phyloP scores from a whole-genome alignment of 176 grass and related monocot species.

The Alopecurus myosuroides region DNA sequence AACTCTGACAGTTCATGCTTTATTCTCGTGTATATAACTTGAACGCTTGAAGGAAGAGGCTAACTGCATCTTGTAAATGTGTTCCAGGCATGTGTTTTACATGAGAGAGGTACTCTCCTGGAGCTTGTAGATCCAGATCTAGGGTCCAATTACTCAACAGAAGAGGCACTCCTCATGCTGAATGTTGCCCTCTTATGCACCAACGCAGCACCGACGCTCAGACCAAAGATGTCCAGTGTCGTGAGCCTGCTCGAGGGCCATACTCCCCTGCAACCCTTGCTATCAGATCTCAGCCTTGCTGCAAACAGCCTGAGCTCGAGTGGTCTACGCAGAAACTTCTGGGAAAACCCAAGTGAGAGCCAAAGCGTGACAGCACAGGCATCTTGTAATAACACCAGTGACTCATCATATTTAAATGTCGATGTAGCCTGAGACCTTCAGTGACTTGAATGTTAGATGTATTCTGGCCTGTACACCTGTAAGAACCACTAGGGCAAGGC shows the following conservation, averaged over 20 bases:
- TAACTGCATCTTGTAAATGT: constrained; percentile 18
- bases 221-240: constrained; percentile 78
- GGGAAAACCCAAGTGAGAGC: constrained; percentile 53
- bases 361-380: constrained; percentile 40
- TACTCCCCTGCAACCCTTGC: constrained; percentile 48
- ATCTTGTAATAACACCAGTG: constrained; percentile 22
- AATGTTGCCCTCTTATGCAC: constrained; percentile 79
- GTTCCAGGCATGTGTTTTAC: constrained; percentile 76
- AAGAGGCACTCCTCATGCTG: constrained; percentile 72
- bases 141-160: constrained; percentile 59
- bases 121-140: constrained; percentile 82
- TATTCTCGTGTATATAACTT: constrained; percentile 19
- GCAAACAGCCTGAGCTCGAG: constrained; percentile 34
- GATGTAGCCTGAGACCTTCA: constrained; percentile 31
- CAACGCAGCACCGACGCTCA: constrained; percentile 73
- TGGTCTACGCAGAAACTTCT: constrained; percentile 54
- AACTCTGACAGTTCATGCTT: not conserved
- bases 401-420: constrained; percentile 19
- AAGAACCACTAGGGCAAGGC: constrained; percentile 17
- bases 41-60: constrained; percentile 4
- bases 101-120: constrained; percentile 62
- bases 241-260: constrained; percentile 82
- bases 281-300: constrained; percentile 47
- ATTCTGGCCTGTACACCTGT: constrained; percentile 9
- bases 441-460: not conserved